phyloP scores from a whole-genome alignment of 225 moss, liverwort and hornwort genomes.

The Sphagnum tenellum region DNA sequence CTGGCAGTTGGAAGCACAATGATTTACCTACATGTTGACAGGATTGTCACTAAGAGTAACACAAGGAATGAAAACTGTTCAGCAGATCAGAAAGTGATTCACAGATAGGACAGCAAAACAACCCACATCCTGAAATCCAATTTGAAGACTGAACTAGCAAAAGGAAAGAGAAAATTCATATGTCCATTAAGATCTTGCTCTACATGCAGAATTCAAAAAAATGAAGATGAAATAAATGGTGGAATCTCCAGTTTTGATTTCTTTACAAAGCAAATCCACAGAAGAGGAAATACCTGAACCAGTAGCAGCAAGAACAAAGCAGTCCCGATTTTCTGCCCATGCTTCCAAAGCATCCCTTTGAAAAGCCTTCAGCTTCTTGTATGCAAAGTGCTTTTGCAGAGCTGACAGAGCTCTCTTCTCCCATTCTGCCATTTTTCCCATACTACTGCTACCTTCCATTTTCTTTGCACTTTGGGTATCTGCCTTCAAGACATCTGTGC shows the following conservation, averaged over 20 bases:
- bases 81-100: no score
- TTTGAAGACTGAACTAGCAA: no score
- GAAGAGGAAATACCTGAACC: constrained; percentile 42
- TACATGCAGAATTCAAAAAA: no score
- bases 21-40: constrained; percentile 45
- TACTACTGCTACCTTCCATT: constrained; percentile 6
- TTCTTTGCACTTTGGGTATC: no score
- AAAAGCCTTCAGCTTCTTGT: constrained; percentile 47
- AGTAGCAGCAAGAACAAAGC: constrained; percentile 79
- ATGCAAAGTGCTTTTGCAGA: constrained; percentile 49
- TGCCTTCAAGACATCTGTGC: no score
- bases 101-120: no score
- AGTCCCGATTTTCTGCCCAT: constrained; percentile 69
- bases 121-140: no score
- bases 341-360: constrained; percentile 67
- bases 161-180: no score
- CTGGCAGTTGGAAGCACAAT: constrained; percentile 77
- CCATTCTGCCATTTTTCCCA: constrained; percentile 37
- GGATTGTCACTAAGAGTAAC: no score
- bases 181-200: no score
- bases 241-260: not conserved
- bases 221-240: not conserved
- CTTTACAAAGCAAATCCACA: not conserved
- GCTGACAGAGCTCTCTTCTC: constrained; percentile 40
- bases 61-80: no score